phyloP scores from a whole-genome alignment of 2,329 filamentous ascomycete genomes.

The Polychaeton citri region DNA sequence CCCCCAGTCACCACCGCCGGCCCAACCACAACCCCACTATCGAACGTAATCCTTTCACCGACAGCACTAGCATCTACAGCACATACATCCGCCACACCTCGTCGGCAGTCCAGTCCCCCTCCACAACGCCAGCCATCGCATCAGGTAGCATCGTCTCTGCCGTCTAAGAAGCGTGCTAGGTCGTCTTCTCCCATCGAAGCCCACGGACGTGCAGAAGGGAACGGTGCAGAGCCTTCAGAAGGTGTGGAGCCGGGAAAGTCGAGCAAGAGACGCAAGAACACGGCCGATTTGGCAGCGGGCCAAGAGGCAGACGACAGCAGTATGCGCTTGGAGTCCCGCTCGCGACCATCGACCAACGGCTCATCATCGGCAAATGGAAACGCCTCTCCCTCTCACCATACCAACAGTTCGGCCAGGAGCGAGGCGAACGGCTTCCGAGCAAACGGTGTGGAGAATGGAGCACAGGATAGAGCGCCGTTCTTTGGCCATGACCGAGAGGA shows the following conservation, averaged over 20 bases:
- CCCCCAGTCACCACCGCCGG: constrained; percentile 19
- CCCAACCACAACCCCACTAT: constrained; percentile 12
- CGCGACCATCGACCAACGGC: constrained; percentile 25
- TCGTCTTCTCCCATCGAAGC: neutral
- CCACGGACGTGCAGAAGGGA: neutral
- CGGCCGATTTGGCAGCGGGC: neutral
- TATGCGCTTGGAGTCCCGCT: constrained; percentile 26
- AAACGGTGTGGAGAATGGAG: constrained; percentile 21
- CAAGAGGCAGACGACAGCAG: constrained; percentile 25
- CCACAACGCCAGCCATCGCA: too few relatives aligned
- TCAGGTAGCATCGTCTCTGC: neutral
- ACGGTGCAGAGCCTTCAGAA: neutral
- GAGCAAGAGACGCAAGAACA: neutral
- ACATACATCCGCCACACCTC: constrained; percentile 6
- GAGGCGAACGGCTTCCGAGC: constrained; percentile 32
- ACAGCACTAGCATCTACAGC: constrained; percentile 21
- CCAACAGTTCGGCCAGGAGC: constrained; percentile 26
- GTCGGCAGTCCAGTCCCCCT: constrained; percentile 3
- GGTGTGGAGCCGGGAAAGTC: neutral
- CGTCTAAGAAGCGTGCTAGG: neutral
- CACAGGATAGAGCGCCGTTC: constrained; percentile 38
- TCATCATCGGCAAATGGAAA: constrained; percentile 10
- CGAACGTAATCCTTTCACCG: constrained; percentile 7
- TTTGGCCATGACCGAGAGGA: constrained; percentile 85
- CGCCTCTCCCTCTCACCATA: constrained; percentile 12